A percentile compares a stretch with the other conserved stretches of the same genome.
phyloP scores from a whole-genome alignment of 2,329 filamentous ascomycete species.

The Cladosporium austrohemisphaericum region DNA sequence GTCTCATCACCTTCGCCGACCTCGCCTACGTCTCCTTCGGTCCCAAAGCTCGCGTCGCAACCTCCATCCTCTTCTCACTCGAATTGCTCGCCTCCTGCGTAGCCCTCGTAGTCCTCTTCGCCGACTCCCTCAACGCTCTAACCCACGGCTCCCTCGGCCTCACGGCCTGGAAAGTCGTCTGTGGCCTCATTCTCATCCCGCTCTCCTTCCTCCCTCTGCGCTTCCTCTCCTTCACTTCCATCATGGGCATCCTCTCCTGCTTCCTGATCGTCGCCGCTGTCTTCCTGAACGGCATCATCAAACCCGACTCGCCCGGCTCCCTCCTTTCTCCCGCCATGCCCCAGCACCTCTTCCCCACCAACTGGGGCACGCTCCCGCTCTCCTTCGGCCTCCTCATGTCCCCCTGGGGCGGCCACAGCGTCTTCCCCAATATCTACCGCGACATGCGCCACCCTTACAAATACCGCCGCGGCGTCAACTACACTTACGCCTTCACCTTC shows the following conservation, averaged over 20 bases:
- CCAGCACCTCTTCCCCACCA: slow-evolving; percentile 77
- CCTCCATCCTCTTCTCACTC: slow-evolving; percentile 80
- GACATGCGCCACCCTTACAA: slow-evolving; percentile 81
- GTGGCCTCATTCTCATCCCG: slow-evolving; percentile 72
- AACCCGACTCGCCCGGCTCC: slow-evolving; percentile 74
- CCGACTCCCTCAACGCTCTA: slow-evolving; percentile 79
- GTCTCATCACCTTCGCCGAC: slow-evolving; percentile 90
- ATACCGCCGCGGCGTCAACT: slow-evolving; percentile 68
- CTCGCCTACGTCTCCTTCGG: slow-evolving; percentile 90
- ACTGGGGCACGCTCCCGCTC: slow-evolving; percentile 82
- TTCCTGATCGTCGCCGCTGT: slow-evolving; percentile 84
- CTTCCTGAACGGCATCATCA: slow-evolving; percentile 80
- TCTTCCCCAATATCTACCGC: slow-evolving; percentile 81
- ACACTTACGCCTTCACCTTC: slow-evolving; percentile 82
- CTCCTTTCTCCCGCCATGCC: slow-evolving; percentile 71
- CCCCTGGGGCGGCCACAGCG: slow-evolving; percentile 66
- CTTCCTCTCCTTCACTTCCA: slow-evolving; percentile 81
- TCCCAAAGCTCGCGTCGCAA: slow-evolving; percentile 71
- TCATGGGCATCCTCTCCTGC: slow-evolving; percentile 87
- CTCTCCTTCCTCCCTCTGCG: slow-evolving; percentile 81
- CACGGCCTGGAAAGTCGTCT: slow-evolving; percentile 79
- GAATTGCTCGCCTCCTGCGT: slow-evolving; percentile 87
- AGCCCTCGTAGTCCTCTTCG: slow-evolving; percentile 86
- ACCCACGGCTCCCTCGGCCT: slow-evolving; percentile 64
- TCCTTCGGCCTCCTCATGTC: slow-evolving; percentile 89